phyloP scores from a whole-genome alignment of 2,329 filamentous ascomycete genomes.

The Xylariaceae sp. region DNA sequence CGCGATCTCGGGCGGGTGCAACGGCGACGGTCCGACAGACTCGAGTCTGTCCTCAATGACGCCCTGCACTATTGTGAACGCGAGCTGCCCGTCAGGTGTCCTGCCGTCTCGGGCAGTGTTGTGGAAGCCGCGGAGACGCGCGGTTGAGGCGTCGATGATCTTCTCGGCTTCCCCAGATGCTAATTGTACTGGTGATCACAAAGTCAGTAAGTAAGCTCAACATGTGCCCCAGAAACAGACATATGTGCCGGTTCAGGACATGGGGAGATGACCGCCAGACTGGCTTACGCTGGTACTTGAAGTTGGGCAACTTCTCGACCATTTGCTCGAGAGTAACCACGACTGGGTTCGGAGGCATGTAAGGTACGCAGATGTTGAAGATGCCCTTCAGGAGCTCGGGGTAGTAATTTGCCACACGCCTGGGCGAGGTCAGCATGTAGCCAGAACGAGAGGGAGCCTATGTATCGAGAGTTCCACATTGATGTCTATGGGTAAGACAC shows the following conservation, averaged over 20 bases:
- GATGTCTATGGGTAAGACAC: too few species aligned
- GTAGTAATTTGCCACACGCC: conserved; percentile 66
- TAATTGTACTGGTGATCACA: too few species aligned
- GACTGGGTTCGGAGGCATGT: conserved; percentile 46
- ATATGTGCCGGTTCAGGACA: too few species aligned
- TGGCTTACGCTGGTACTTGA: conserved; percentile 82
- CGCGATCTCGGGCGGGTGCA: conserved; percentile 66
- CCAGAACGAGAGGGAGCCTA: background rate
- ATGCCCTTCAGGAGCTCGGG: conserved; percentile 68
- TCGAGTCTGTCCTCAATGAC: conserved; percentile 59
- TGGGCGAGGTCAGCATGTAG: conserved; percentile 4
- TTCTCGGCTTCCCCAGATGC: conserved; percentile 62
- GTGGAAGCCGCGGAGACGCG: conserved; percentile 66
- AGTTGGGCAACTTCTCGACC: conserved; percentile 59
- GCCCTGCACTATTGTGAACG: conserved; percentile 59
- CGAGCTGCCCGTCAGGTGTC: conserved; percentile 49
- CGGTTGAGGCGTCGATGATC: conserved; percentile 46
- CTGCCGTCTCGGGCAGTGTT: conserved; percentile 65
- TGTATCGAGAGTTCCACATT: too few species aligned
- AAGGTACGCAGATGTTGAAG: conserved; percentile 80
- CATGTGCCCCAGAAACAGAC: too few species aligned
- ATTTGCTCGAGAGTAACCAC: conserved; percentile 57
- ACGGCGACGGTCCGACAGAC: conserved; percentile 48
- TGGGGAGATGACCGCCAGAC: too few species aligned
- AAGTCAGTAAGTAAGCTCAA: too few species aligned